These are phyloP conservation scores for Vigna angularis DNA, from an alignment of 306 rosid genomes.

Conservation along the genomic window DNA sequence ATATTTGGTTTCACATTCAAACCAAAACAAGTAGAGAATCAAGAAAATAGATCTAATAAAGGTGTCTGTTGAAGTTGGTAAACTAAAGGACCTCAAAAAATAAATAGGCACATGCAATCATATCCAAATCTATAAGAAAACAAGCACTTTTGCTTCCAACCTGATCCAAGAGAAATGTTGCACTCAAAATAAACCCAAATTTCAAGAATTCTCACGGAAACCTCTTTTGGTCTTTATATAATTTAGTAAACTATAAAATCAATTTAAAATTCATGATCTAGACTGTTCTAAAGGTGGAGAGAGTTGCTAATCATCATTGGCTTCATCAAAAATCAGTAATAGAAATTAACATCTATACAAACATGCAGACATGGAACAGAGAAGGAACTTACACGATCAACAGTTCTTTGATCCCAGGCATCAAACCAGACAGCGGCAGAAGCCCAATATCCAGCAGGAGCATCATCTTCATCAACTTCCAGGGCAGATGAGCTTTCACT, in stretches of 20 bases:
- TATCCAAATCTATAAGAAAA: slow-evolving; percentile 18
- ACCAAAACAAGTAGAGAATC: slow-evolving; percentile 31
- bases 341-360: slow-evolving; percentile 28
- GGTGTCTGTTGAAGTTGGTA: slow-evolving; percentile 29
- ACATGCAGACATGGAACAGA: slow-evolving; percentile 31
- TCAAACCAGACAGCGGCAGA: slow-evolving; percentile 91
- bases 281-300: background rate
- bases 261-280: background rate
- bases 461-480: slow-evolving; percentile 63
- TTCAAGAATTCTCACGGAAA: background rate
- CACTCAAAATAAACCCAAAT: slow-evolving; percentile 30
- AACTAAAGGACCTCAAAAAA: slow-evolving; percentile 23
- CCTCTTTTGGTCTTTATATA: slow-evolving; percentile 17
- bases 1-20: slow-evolving; percentile 24
- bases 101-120: slow-evolving; percentile 36
- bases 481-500: slow-evolving; percentile 58
- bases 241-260: slow-evolving; percentile 12
- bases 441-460: slow-evolving; percentile 85
- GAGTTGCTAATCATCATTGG: slow-evolving; percentile 1
- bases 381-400: slow-evolving; percentile 87
- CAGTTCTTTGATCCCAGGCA: slow-evolving; percentile 84
- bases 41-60: slow-evolving; percentile 23
- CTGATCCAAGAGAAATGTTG: slow-evolving; percentile 18
- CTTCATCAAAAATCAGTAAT: slow-evolving; percentile 8
- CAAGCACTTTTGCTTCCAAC: slow-evolving; percentile 19